Evolutionary conservation across 2,329 filamentous ascomycete species (phyloP), one percentile per base, ranked within the genome.

Genomic region (Aspergillus pseudonomiae): DNA sequence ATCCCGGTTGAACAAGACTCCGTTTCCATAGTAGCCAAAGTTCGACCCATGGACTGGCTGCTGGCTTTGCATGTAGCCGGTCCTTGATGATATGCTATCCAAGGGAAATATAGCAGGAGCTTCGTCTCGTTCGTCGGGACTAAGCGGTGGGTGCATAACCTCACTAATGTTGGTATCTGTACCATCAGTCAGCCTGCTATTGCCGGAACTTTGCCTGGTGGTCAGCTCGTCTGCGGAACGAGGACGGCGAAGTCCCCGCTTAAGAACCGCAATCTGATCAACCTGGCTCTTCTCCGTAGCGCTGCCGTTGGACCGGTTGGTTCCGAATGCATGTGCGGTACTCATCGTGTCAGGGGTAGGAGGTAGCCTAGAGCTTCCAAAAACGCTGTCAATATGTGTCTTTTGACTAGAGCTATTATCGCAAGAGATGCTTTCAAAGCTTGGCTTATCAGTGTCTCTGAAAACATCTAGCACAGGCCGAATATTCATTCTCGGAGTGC

Each of bases 301-400:
- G 57, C 77, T 80, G 24, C 73, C 70, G 50, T 77, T 75, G 1
- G 78, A 79, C 28, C 73, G 65, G 45, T 75, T 75, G 16, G 71
- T 70, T 2, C 68, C 70, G 9, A 68, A 68, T 26, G 71, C 73
- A 57, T 75, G 71, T 54, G 76, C 75, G 3, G 78, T 80, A 54
- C 76, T 79, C 79, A 80, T 80, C 2, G 79, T 80, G 59, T 80
- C 79, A 3, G 79, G 79, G 1, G 79, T 80, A 14, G 78, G 79
- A 24, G 79, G 79, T 5, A 80, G 69, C 19, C 70, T 73, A 12
- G 72, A 67, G 6, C 73, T 70, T 3, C 70, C 76, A 59, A 79
- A 80, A 2, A 78, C 63, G 16, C 68, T 68, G 30, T 78, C 75
- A 39, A 74, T 56, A 21, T 68, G 70, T n/a, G 71, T 70, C 11